A percentile compares a stretch with the other conserved stretches of the same genome.
phyloP scores from a whole-genome alignment of 441 rosid species.

The Mallotus repandus region DNA sequence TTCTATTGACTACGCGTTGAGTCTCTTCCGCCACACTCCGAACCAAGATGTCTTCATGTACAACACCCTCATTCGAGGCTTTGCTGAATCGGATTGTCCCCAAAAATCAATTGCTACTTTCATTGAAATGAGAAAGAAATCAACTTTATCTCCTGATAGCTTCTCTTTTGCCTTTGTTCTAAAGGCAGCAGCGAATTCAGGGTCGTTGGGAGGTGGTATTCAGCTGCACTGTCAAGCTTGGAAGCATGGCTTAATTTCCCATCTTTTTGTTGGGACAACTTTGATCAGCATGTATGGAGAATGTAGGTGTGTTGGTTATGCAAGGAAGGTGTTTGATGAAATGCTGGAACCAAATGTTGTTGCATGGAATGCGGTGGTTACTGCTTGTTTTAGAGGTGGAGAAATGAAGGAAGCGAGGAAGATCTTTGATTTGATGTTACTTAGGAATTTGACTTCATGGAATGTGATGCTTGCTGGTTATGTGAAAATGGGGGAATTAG shows the following conservation, averaged over 20 bases:
- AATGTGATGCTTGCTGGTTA: slow-evolving; percentile 71
- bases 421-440: slow-evolving; percentile 45
- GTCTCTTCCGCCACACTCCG: slow-evolving; percentile 44
- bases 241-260: slow-evolving; percentile 46
- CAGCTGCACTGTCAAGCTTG: slow-evolving; percentile 74
- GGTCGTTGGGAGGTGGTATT: slow-evolving; percentile 42
- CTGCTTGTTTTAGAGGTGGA: too few relatives aligned
- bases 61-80: slow-evolving; percentile 66
- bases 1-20: slow-evolving; percentile 48
- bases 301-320: slow-evolving; percentile 45
- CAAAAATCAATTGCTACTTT: slow-evolving; percentile 39
- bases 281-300: slow-evolving; percentile 73
- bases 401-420: neutral
- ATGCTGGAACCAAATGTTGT: slow-evolving; percentile 55
- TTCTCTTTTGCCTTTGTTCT: slow-evolving; percentile 68
- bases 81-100: slow-evolving; percentile 50
- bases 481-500: slow-evolving; percentile 55
- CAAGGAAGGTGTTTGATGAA: slow-evolving; percentile 62
- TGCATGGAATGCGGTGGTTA: slow-evolving; percentile 54
- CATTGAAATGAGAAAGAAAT: slow-evolving; percentile 44
- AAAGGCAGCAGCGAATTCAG: slow-evolving; percentile 51
- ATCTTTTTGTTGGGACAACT: slow-evolving; percentile 67
- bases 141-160: slow-evolving; percentile 54
- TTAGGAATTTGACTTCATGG: slow-evolving; percentile 55
- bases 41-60: slow-evolving; percentile 69